phyloP scores from a whole-genome alignment of 257 asterid species.

The Paraleonurus japonicus region DNA sequence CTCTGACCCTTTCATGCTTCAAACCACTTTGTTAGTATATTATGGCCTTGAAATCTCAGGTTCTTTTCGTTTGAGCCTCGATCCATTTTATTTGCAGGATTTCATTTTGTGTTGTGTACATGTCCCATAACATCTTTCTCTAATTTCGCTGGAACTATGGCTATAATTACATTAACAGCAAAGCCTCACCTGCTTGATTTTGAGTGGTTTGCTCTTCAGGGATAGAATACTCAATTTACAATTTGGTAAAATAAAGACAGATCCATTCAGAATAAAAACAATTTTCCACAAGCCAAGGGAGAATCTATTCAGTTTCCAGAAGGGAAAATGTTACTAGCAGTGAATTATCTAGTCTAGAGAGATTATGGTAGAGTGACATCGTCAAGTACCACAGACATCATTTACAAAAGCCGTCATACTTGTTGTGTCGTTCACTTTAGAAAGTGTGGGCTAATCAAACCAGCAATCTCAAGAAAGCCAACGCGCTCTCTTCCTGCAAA shows the following conservation, averaged over 20 bases:
- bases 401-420: too few relatives aligned
- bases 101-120: too few relatives aligned
- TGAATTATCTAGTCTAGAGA: background rate
- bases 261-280: background rate
- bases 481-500: conserved; percentile 76
- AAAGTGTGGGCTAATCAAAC: conserved; percentile 85
- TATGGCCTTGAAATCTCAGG: too few relatives aligned
- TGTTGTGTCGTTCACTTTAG: too few relatives aligned
- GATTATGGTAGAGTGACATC: conserved; percentile 17
- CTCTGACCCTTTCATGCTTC: conserved; percentile 34
- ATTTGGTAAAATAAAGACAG: background rate
- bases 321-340: background rate
- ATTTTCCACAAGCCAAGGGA: background rate
- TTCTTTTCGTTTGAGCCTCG: too few relatives aligned
- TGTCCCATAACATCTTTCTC: too few relatives aligned
- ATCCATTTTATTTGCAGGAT: too few relatives aligned
- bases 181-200: background rate
- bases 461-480: conserved; percentile 95
- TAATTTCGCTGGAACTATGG: background rate
- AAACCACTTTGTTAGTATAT: background rate
- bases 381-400: conserved; percentile 31
- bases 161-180: background rate
- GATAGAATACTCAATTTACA: too few relatives aligned
- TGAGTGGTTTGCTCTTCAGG: background rate
- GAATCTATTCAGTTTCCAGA: background rate